A percentile compares a stretch with the other conserved stretches of the same genome.
These are phyloP conservation scores for Colletotrichum endophyticum DNA, from an alignment of 2,329 filamentous ascomycete species.

Conservation along the genomic window DNA sequence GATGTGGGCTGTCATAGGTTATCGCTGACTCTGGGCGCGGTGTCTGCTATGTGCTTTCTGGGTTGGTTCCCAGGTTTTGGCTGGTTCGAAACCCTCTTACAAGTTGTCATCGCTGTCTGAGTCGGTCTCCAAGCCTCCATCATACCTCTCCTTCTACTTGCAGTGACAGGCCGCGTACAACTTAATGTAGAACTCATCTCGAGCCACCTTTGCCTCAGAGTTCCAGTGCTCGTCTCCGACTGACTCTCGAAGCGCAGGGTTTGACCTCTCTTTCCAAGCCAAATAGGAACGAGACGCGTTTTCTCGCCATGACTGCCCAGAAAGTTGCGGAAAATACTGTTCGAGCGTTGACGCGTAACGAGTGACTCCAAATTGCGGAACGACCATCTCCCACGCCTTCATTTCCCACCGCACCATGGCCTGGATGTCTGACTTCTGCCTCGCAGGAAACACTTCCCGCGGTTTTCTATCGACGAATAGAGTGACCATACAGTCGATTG, in stretches of 20 bases:
- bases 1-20: neutral
- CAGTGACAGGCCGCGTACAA: neutral
- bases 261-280: neutral
- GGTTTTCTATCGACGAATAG: neutral
- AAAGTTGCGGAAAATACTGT: neutral
- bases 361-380: neutral
- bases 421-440: neutral
- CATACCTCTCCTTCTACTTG: neutral
- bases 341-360: neutral
- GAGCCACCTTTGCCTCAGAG: neutral
- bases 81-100: neutral
- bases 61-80: neutral
- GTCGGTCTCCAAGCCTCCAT: neutral
- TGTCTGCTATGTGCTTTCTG: neutral
- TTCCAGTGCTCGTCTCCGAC: neutral
- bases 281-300: neutral
- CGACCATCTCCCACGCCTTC: neutral
- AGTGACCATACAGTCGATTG: neutral
- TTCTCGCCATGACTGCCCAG: neutral
- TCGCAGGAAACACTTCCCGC: neutral
- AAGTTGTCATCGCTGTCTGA: neutral
- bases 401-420: neutral
- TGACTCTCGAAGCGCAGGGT: fast-evolving
- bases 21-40: neutral
- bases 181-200: neutral